phyloP scores from a whole-genome alignment of 345 rosid genomes.

The Citrus trifoliata region DNA sequence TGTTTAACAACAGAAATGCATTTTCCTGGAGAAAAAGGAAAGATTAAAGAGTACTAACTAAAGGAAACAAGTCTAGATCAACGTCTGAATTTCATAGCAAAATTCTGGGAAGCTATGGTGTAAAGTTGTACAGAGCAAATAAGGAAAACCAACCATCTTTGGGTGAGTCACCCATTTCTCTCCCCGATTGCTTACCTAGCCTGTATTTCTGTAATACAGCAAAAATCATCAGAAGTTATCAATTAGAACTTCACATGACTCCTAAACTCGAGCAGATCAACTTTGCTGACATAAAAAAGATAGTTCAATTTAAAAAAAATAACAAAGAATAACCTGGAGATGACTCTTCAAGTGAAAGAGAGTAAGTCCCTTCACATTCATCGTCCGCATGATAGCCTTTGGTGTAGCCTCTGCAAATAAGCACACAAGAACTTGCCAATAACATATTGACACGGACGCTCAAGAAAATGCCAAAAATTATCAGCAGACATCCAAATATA shows the following conservation, averaged over 20 bases:
- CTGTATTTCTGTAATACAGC: conserved; percentile 66
- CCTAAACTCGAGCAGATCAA: background rate
- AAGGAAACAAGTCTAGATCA: background rate
- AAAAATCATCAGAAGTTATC: conserved; percentile 10
- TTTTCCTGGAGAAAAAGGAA: background rate
- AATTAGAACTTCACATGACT: background rate
- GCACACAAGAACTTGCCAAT: background rate
- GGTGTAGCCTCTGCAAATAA: conserved; percentile 79
- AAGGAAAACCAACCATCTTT: conserved; percentile 42
- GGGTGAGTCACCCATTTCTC: conserved; percentile 55
- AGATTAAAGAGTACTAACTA: background rate
- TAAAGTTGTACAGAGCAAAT: background rate
- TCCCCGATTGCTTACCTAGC: conserved; percentile 82
- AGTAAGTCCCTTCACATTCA: conserved; percentile 86
- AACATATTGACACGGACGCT: background rate
- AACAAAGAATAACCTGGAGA: conserved; percentile 55
- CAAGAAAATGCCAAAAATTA: background rate
- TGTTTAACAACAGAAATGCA: background rate
- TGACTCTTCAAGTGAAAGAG: conserved; percentile 92
- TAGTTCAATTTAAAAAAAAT: background rate
- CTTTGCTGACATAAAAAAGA: background rate
- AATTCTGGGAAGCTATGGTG: background rate
- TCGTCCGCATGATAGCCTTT: conserved; percentile 91
- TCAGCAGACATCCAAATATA: background rate
- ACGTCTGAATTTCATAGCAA: background rate